Conservation (phyloP, 2,329 filamentous ascomycete species). For the Nemania sp. region DNA sequence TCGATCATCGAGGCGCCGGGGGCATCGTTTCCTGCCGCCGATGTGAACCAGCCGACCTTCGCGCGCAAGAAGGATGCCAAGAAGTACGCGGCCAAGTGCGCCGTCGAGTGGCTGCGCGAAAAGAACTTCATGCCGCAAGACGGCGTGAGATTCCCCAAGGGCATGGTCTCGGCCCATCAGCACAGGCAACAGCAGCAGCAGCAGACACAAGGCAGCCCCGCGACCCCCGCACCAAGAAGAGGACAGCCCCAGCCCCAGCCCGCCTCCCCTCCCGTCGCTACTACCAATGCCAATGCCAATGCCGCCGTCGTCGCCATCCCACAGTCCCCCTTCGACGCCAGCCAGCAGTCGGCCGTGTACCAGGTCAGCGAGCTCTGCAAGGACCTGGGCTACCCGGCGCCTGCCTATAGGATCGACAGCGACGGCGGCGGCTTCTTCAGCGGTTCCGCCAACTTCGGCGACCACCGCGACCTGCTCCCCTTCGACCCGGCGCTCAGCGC, state of each 20-base stretch:
- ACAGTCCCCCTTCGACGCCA: conserved; percentile 28
- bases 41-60: conserved; percentile 44
- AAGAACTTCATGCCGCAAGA: conserved; percentile 37
- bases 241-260: background rate
- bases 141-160: conserved; percentile 21
- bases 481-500: conserved; percentile 16
- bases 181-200: background rate
- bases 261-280: conserved; percentile 29
- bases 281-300: background rate
- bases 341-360: conserved; percentile 26
- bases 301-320: background rate
- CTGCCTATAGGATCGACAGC: conserved; percentile 42
- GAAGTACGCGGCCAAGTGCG: conserved; percentile 56
- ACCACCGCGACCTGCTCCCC: conserved; percentile 8
- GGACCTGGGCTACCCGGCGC: conserved; percentile 41
- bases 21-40: conserved; percentile 27
- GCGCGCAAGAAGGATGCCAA: conserved; percentile 58
- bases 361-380: conserved; percentile 42
- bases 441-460: conserved; percentile 39
- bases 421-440: conserved; percentile 40
- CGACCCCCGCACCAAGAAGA: background rate
- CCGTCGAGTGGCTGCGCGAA: conserved; percentile 47
- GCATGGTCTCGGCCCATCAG: background rate
- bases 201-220: conserved; percentile 3
- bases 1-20: conserved; percentile 33